Evolutionary conservation across 2,329 filamentous ascomycete genomes (phyloP).

Genomic region (Incumbomyces delicatus): DNA sequence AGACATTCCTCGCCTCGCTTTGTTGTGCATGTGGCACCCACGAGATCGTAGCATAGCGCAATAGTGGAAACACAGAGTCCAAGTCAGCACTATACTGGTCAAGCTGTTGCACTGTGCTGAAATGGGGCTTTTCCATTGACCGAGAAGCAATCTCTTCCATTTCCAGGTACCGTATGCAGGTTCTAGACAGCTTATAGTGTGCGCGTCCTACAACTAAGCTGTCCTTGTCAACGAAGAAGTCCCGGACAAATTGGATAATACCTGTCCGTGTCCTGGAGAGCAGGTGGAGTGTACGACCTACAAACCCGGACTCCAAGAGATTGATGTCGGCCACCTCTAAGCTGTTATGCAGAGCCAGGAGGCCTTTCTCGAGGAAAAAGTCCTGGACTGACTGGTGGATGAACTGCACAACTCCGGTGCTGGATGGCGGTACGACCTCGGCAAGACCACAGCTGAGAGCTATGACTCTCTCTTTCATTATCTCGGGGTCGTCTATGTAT

Average conservation of each 20-base stretch:
- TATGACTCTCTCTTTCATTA: constrained; percentile 1
- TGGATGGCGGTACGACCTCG: neutral
- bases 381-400: constrained; percentile 18
- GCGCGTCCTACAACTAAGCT: neutral
- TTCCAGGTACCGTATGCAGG: constrained; percentile 2
- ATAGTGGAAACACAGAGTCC: constrained; percentile 5
- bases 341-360: neutral
- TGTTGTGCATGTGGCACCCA: neutral
- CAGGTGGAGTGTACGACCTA: too few relatives aligned
- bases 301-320: too few relatives aligned
- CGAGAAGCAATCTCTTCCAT: neutral
- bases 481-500: neutral
- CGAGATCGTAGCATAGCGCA: neutral
- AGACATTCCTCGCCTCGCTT: neutral
- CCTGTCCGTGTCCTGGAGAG: too few relatives aligned
- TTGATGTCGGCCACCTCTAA: neutral
- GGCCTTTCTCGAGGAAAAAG: neutral
- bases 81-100: too few relatives aligned
- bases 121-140: too few relatives aligned
- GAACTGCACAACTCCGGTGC: constrained; percentile 10
- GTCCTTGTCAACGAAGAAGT: too few relatives aligned
- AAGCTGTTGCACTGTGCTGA: too few relatives aligned
- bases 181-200: constrained; percentile 1
- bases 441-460: constrained; percentile 1
- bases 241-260: too few relatives aligned